Conservation (phyloP, 208 protist genomes). For the Acanthamoeba castellanii region DNA sequence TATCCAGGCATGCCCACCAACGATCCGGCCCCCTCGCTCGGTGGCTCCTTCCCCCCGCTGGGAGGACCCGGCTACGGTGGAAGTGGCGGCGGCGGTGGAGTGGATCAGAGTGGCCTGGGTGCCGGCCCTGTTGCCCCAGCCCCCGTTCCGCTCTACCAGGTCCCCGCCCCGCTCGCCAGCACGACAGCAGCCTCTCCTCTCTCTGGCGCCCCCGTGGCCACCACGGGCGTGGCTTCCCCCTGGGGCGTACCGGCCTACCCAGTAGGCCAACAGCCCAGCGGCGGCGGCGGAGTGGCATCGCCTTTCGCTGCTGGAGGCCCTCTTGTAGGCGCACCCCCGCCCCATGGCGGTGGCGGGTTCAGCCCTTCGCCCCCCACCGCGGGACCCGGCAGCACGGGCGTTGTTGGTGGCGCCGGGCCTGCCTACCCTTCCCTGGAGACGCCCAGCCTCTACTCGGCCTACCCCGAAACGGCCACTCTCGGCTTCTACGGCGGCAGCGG, state of each 20-base stretch:
- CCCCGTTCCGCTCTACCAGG: not conserved
- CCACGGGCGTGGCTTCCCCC: not conserved
- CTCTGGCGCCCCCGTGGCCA: not conserved
- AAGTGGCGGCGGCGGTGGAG: no score
- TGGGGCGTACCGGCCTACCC: not conserved
- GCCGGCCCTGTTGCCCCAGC: not conserved
- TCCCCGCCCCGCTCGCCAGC: no score
- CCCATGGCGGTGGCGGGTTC: not conserved
- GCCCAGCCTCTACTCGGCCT: slow-evolving; percentile 24
- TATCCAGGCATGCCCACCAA: not conserved
- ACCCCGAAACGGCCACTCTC: not conserved
- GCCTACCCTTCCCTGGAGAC: not conserved
- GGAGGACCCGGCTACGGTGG: not conserved
- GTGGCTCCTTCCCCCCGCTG: not conserved
- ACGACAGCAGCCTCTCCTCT: not conserved
- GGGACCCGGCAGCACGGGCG: not conserved
- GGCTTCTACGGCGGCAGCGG: not conserved
- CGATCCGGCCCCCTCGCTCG: not conserved
- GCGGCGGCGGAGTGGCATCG: not conserved
- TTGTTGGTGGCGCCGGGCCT: not conserved
- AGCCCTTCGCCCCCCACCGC: not conserved
- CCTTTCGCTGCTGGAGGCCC: not conserved
- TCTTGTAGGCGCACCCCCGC: not conserved
- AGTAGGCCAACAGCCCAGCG: not conserved
- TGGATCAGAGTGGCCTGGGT: not conserved